Conservation (phyloP, 441 rosid genomes). For the Erysimum cheiri region DNA sequence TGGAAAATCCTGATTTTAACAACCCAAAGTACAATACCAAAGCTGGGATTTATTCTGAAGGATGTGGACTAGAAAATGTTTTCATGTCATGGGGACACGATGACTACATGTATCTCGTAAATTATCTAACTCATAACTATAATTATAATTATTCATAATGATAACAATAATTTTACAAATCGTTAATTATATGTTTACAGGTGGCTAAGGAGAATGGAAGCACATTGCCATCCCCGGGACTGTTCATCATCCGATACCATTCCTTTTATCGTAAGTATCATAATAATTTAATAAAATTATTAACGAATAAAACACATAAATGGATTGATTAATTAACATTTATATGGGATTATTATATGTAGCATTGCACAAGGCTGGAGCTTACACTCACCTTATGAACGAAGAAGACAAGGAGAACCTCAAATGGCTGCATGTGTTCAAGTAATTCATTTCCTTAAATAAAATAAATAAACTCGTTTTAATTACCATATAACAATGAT, state of each 20-base stretch:
- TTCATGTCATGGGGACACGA: constrained; percentile 92
- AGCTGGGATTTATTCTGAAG: constrained; percentile 68
- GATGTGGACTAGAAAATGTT: constrained; percentile 76
- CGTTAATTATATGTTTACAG: constrained; percentile 40
- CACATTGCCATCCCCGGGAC: constrained; percentile 74
- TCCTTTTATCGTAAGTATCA: constrained; percentile 73
- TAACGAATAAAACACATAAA: constrained; percentile 2
- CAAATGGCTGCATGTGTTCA: constrained; percentile 84
- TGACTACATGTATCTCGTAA: constrained; percentile 88
- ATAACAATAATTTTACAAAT: neutral
- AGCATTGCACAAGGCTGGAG: constrained; percentile 79
- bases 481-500: neutral
- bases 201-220: constrained; percentile 78
- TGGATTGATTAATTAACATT: neutral
- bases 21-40: constrained; percentile 66
- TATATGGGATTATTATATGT: constrained; percentile 24
- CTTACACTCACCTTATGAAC: constrained; percentile 79
- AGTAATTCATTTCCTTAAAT: constrained; percentile 45
- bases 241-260: constrained; percentile 87
- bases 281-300: neutral
- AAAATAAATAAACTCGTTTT: neutral
- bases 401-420: constrained; percentile 75
- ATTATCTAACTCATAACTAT: neutral
- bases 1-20: constrained; percentile 63
- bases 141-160: neutral